These are phyloP conservation scores for Colletotrichum sp. DNA, from an alignment of 2,329 filamentous ascomycete genomes.

Conservation along the genomic window DNA sequence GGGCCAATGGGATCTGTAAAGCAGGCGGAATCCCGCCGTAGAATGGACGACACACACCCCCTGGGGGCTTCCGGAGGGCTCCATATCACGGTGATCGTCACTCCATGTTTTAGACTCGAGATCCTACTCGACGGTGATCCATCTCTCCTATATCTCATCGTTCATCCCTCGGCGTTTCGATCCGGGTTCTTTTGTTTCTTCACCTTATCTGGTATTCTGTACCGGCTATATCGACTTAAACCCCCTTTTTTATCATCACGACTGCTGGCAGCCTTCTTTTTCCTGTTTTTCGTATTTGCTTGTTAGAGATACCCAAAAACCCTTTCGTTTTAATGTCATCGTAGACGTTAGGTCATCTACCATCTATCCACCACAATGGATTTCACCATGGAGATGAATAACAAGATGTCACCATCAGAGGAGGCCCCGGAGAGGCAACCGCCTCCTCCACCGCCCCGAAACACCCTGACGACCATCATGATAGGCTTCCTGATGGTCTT, in stretches of 20 bases:
- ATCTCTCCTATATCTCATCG: background rate
- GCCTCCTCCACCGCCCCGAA: background rate
- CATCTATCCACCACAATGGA: background rate
- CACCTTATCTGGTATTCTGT: background rate
- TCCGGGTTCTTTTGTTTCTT: background rate
- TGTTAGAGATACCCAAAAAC: background rate
- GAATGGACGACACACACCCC: background rate
- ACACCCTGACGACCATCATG: background rate
- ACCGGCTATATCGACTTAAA: background rate
- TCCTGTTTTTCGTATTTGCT: background rate
- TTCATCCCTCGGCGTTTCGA: background rate
- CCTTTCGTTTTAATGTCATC: background rate
- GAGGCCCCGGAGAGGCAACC: background rate
- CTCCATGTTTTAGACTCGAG: slow-evolving; percentile 3
- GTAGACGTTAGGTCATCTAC: background rate
- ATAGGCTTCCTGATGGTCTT: slow-evolving; percentile 10
- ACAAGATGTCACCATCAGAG: background rate
- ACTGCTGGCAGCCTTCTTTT: background rate
- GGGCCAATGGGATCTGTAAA: background rate
- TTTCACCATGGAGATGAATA: background rate
- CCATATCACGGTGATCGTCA: background rate
- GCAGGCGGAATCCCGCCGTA: background rate
- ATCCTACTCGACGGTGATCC: background rate
- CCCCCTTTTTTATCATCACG: background rate
- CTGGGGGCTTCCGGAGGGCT: background rate